phyloP scores from a whole-genome alignment of 768 basidiomycete genomes.

The Sporobolomyces phaffii region DNA sequence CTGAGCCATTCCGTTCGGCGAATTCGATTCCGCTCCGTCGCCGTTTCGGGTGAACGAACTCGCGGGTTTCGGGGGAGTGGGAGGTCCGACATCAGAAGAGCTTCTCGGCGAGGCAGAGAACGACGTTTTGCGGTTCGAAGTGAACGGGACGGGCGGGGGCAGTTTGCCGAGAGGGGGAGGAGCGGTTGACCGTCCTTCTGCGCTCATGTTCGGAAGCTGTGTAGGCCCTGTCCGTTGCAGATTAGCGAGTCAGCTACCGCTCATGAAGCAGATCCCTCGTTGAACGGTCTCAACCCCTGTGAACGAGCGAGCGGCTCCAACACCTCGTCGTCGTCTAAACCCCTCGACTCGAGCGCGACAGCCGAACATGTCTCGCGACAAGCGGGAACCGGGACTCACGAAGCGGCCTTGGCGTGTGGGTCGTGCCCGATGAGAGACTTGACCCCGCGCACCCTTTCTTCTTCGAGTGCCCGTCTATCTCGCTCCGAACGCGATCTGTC shows the following conservation, averaged over 20 bases:
- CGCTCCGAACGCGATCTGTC: conserved; percentile 6
- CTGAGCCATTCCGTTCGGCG: conserved; percentile 6
- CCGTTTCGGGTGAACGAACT: background rate
- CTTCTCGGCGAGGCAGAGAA: background rate
- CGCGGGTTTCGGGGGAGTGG: background rate
- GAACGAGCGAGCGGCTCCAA: too few species aligned
- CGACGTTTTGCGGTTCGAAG: background rate
- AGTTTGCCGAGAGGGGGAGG: background rate
- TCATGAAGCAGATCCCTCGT: too few species aligned
- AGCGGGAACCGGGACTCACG: too few species aligned
- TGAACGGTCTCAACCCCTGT: too few species aligned
- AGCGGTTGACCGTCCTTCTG: background rate
- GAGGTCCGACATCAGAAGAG: background rate
- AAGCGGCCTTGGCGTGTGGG: too few species aligned
- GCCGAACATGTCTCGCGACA: too few species aligned
- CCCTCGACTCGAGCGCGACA: too few species aligned
- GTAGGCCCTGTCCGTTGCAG: background rate
- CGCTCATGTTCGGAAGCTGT: background rate
- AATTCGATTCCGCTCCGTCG: background rate
- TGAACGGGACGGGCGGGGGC: conserved; percentile 1
- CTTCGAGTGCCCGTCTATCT: too few species aligned
- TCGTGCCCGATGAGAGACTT: too few species aligned
- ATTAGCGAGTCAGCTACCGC: too few species aligned
- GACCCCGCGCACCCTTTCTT: too few species aligned
- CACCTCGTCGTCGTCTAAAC: too few species aligned